Conservation (phyloP, 1,284 basidiomycete genomes). For the Anthracocystis walkeri region DNA sequence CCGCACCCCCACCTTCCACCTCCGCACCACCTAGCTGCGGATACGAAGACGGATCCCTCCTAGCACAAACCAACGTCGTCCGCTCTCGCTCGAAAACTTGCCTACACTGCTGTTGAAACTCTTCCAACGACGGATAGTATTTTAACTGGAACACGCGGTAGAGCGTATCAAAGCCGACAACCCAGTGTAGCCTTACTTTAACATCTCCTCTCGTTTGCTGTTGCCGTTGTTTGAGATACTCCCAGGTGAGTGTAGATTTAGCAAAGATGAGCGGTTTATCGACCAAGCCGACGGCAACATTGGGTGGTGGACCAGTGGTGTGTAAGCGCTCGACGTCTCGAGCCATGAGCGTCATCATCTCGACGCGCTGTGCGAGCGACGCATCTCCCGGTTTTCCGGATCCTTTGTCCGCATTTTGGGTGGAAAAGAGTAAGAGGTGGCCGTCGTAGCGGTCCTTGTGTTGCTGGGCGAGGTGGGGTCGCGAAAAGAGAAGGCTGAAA, state of each 20-base stretch:
- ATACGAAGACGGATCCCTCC: conserved; percentile 43
- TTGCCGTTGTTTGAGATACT: conserved; percentile 70
- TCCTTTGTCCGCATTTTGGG: conserved; percentile 88
- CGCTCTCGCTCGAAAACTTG: conserved; percentile 75
- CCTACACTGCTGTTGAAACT: conserved; percentile 75
- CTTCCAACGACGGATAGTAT: conserved; percentile 76
- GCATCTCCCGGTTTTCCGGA: conserved; percentile 77
- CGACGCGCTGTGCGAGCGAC: conserved; percentile 56
- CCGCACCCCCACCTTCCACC: background rate
- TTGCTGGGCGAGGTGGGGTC: conserved; percentile 62
- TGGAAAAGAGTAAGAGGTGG: conserved; percentile 83
- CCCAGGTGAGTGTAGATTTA: conserved; percentile 78
- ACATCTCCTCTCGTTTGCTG: background rate
- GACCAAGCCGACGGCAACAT: conserved; percentile 83
- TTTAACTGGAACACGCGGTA: conserved; percentile 82
- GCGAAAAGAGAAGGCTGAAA: conserved; percentile 77
- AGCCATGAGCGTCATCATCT: conserved; percentile 69
- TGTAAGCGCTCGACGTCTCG: conserved; percentile 50
- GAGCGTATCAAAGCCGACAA: conserved; percentile 89
- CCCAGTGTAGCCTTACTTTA: conserved; percentile 73
- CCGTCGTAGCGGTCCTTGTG: conserved; percentile 75
- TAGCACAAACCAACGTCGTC: conserved; percentile 75
- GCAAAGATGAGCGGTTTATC: conserved; percentile 89
- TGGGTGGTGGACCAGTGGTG: conserved; percentile 61
- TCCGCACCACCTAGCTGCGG: conserved; percentile 8